phyloP scores from a whole-genome alignment of 2,329 filamentous ascomycete species.

The Colletotrichum orbiculare region DNA sequence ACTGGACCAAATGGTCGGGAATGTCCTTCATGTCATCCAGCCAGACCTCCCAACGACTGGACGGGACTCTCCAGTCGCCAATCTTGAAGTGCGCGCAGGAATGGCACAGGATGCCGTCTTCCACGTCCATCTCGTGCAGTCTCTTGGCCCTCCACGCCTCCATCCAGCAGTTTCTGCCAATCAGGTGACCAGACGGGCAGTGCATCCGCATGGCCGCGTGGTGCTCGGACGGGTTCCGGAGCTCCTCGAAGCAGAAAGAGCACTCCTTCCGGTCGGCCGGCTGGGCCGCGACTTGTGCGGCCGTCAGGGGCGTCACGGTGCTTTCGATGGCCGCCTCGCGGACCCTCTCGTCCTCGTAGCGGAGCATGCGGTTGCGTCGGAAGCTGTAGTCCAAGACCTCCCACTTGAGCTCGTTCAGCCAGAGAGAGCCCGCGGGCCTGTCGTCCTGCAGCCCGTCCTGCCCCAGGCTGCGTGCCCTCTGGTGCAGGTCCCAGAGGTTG shows the following conservation, averaged over 20 bases:
- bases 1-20: background rate
- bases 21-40: background rate
- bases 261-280: background rate
- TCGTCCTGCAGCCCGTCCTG: no score
- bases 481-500: no score
- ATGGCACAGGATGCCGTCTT: slow-evolving; percentile 6
- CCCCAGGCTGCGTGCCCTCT: no score
- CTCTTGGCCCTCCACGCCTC: background rate
- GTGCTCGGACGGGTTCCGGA: background rate
- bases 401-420: background rate
- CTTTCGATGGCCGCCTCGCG: background rate
- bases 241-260: slow-evolving; percentile 4
- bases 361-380: background rate
- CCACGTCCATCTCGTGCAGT: background rate
- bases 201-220: slow-evolving; percentile 17
- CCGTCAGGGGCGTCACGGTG: background rate
- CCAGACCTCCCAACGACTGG: background rate
- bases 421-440: background rate
- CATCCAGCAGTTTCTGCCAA: slow-evolving; percentile 28
- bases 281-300: background rate
- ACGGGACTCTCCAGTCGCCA: background rate
- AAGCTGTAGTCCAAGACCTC: background rate
- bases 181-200: slow-evolving; percentile 2
- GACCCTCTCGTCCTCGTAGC: background rate
- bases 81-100: background rate